These are phyloP conservation scores for Melanomma pulvis-pyrius DNA, from an alignment of 495 filamentous ascomycete genomes.

Conservation along the genomic window DNA sequence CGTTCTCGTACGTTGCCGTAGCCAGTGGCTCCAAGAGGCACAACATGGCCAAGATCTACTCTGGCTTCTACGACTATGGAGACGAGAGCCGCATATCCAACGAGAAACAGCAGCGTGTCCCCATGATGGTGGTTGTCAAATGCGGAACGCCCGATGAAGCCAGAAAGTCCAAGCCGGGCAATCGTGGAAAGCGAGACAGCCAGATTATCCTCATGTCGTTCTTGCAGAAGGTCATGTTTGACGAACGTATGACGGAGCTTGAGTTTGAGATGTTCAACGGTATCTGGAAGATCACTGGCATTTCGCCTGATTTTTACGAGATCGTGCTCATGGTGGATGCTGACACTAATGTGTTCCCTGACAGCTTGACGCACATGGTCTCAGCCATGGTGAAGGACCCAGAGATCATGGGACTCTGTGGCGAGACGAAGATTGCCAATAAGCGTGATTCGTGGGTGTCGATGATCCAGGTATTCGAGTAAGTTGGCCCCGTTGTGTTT, in stretches of 20 bases:
- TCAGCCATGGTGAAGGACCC: conserved; percentile 99
- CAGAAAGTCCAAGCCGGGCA: conserved; percentile 82
- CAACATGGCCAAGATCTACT: conserved; percentile 99
- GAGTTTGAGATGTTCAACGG: conserved; percentile 99
- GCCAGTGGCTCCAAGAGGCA: conserved; percentile 95
- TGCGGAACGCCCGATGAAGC: conserved; percentile 90
- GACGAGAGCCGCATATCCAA: conserved; percentile 71
- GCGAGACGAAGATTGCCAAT: conserved; percentile 99
- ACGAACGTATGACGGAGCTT: conserved; percentile 99
- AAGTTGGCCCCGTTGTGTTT: conserved; percentile 37
- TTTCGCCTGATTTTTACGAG: conserved; percentile 97
- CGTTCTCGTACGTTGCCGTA: conserved; percentile 96
- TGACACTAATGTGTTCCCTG: conserved; percentile 98
- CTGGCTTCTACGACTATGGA: conserved; percentile 98
- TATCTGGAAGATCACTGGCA: conserved; percentile 96
- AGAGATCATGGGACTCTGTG: conserved; percentile 98
- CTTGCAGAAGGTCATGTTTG: conserved; percentile 99
- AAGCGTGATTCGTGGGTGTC: conserved; percentile 93
- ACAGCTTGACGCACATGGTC: conserved; percentile 97
- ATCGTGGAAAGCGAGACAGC: conserved; percentile 96
- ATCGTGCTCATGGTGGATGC: conserved; percentile 98
- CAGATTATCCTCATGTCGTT: conserved; percentile 99
- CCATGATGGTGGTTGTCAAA: conserved; percentile 97
- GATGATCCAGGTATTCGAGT: conserved; percentile 99
- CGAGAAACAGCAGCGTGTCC: conserved; percentile 96